Evolutionary conservation across 2,329 filamentous ascomycete species (phyloP).

Genomic region (Hymenoscyphus fraxineus): DNA sequence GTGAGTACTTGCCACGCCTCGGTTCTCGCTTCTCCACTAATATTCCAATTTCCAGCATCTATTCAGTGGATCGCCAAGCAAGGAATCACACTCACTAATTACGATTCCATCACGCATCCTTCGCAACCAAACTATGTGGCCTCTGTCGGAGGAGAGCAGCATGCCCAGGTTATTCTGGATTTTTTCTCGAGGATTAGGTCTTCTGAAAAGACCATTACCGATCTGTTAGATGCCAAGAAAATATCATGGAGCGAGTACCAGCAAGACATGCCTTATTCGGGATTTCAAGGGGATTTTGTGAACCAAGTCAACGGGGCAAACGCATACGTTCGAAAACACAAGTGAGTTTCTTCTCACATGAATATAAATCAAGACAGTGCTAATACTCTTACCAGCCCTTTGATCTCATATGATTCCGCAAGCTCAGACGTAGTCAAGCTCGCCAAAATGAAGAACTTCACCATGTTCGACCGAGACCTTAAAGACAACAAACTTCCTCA

Average conservation of each 20-base stretch:
- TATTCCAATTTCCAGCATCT: slow-evolving; percentile 31
- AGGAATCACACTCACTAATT: slow-evolving; percentile 54
- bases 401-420: slow-evolving; percentile 62
- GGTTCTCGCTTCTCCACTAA: not conserved
- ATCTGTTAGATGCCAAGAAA: slow-evolving; percentile 45
- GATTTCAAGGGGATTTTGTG: slow-evolving; percentile 62
- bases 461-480: slow-evolving; percentile 65
- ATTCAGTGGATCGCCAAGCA: slow-evolving; percentile 45
- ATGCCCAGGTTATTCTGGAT: slow-evolving; percentile 59
- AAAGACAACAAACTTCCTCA: slow-evolving; percentile 61
- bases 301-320: slow-evolving; percentile 64
- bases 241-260: slow-evolving; percentile 65
- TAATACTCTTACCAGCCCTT: slow-evolving; percentile 32
- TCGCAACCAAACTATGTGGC: slow-evolving; percentile 75
- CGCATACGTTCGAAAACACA: slow-evolving; percentile 78
- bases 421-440: slow-evolving; percentile 56
- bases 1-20: slow-evolving; percentile 9
- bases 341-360: slow-evolving; percentile 33
- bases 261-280: slow-evolving; percentile 70
- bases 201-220: slow-evolving; percentile 56
- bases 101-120: slow-evolving; percentile 53
- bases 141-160: slow-evolving; percentile 62
- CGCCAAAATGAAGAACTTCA: slow-evolving; percentile 70
- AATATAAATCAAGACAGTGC: too few relatives aligned
- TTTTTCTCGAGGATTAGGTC: slow-evolving; percentile 51